Percentiles rank a stretch among this genome's conserved stretches.
phyloP scores from a whole-genome alignment of 129 eudicot species.

The Helichrysum umbraculigerum region DNA sequence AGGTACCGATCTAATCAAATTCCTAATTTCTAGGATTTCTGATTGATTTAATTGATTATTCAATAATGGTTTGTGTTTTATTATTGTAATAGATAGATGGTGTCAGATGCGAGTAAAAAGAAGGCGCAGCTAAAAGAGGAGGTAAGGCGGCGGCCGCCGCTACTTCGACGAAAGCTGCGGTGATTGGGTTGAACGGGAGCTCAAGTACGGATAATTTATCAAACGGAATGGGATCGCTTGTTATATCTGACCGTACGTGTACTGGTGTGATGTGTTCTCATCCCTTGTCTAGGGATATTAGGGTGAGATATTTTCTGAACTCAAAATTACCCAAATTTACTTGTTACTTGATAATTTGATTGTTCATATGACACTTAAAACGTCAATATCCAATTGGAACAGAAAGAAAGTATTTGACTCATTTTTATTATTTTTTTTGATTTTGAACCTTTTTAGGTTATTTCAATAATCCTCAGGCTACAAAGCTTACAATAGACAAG shows the following conservation, averaged over 20 bases:
- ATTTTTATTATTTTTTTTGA: no score
- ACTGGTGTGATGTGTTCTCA: conserved; percentile 93
- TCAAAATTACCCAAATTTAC: no score
- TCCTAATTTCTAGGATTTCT: conserved; percentile 5
- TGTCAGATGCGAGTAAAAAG: conserved; percentile 95
- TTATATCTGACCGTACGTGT: conserved; percentile 89
- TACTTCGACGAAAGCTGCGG: conserved; percentile 34
- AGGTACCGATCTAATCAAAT: conserved; percentile 32
- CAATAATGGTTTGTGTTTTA: neutral
- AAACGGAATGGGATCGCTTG: conserved; percentile 57
- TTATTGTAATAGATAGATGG: conserved; percentile 56
- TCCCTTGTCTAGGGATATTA: conserved; percentile 88
- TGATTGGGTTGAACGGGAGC: conserved; percentile 49
- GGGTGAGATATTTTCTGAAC: conserved; percentile 44
- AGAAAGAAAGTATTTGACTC: no score
- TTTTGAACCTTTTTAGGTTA: no score
- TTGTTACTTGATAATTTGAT: no score
- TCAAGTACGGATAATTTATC: conserved; percentile 53
- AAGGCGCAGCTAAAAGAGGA: conserved; percentile 92
- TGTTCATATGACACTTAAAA: no score
- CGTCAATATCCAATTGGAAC: no score
- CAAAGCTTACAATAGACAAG: no score
- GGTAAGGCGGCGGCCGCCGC: conserved; percentile 64
- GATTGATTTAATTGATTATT: neutral
- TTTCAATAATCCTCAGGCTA: no score